These are phyloP conservation scores for Ochromonadaceae sp. DNA, from an alignment of 352 stramenopile genomes.

Conservation along the genomic window DNA sequence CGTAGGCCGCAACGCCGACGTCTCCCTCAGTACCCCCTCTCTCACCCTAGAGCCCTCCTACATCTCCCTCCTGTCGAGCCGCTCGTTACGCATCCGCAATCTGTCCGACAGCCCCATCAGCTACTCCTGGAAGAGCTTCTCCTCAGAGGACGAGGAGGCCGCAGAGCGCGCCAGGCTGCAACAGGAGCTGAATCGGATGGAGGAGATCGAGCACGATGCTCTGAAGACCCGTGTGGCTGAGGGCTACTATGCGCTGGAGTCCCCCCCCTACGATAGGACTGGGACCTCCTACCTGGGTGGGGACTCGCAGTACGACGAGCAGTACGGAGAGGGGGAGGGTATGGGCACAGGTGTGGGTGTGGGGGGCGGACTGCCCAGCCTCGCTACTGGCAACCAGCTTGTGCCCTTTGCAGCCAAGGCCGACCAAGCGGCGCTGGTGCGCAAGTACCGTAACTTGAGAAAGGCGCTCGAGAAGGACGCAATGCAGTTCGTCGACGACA, in stretches of 20 bases:
- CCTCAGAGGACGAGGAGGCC: slow-evolving; percentile 47
- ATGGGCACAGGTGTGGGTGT: neutral
- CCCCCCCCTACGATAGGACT: too few species aligned
- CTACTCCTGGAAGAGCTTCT: slow-evolving; percentile 79
- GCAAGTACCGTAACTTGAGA: slow-evolving; percentile 71
- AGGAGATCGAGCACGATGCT: slow-evolving; percentile 46
- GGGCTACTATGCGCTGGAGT: slow-evolving; percentile 1
- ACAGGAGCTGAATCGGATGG: slow-evolving; percentile 57
- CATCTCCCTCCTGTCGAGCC: slow-evolving; percentile 68
- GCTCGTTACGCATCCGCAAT: slow-evolving; percentile 76
- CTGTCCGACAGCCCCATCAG: slow-evolving; percentile 66
- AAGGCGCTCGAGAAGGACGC: slow-evolving; percentile 65
- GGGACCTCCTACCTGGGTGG: neutral
- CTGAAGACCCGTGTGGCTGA: slow-evolving; percentile 21
- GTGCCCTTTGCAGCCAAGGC: slow-evolving; percentile 1
- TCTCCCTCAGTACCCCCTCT: slow-evolving; percentile 63
- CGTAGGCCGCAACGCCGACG: slow-evolving; percentile 60
- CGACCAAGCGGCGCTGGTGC: slow-evolving; percentile 42
- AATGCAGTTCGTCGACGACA: slow-evolving; percentile 84
- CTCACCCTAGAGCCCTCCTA: slow-evolving; percentile 67
- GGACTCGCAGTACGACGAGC: slow-evolving; percentile 10
- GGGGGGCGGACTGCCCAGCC: slow-evolving; percentile 9
- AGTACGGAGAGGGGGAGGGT: slow-evolving; percentile 10
- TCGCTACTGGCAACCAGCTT: neutral
- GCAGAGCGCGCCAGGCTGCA: slow-evolving; percentile 55